These are phyloP conservation scores for Cicer pinnatifidum DNA, from an alignment of 306 rosid species.

Conservation along the genomic window DNA sequence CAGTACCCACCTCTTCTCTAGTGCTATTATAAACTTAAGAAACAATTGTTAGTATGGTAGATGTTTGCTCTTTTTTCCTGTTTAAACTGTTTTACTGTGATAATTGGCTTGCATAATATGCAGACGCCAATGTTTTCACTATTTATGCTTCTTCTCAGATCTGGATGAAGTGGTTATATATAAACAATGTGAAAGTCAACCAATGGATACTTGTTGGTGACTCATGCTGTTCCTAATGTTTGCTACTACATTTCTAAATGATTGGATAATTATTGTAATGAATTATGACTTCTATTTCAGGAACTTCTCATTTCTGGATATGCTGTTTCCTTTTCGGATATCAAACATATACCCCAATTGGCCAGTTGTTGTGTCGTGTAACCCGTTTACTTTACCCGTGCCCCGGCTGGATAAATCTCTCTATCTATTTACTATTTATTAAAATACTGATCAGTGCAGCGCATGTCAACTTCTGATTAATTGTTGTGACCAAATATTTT, in stretches of 20 bases:
- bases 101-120: slow-evolving; percentile 45
- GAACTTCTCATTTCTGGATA: slow-evolving; percentile 6
- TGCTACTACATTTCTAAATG: slow-evolving; percentile 37
- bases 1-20: slow-evolving; percentile 81
- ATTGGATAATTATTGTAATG: slow-evolving; percentile 33
- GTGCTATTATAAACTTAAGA: slow-evolving; percentile 48
- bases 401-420: too few relatives aligned
- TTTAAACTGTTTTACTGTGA: slow-evolving; percentile 45
- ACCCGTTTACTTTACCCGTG: too few relatives aligned
- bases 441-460: too few relatives aligned
- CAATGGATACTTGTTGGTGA: slow-evolving; percentile 48
- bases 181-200: slow-evolving; percentile 39
- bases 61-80: slow-evolving; percentile 46
- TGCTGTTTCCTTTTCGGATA: slow-evolving; percentile 13
- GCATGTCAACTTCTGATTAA: too few relatives aligned
- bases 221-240: slow-evolving; percentile 30
- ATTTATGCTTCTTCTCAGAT: slow-evolving; percentile 38
- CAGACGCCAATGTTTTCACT: slow-evolving; percentile 45
- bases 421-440: too few relatives aligned
- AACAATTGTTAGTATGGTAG: slow-evolving; percentile 49
- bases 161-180: slow-evolving; percentile 54
- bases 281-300: slow-evolving; percentile 22
- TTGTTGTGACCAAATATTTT: too few relatives aligned
- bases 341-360: slow-evolving; percentile 5
- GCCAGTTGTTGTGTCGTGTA: background rate